Evolutionary conservation across 148 eudicot genomes (phyloP).

Genomic region (Amaranthus hypochondriacus): DNA sequence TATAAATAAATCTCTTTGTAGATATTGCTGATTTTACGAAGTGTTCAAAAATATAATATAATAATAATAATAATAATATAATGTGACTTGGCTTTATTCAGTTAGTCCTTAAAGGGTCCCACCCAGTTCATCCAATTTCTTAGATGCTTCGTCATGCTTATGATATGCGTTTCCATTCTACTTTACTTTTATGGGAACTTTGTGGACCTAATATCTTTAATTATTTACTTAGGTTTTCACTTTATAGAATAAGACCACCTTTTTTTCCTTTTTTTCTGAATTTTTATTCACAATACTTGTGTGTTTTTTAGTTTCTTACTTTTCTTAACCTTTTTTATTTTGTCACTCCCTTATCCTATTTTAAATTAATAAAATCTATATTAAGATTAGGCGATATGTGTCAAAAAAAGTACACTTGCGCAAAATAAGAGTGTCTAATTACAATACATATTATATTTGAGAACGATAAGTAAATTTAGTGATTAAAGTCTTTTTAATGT

Average conservation of each 20-base stretch:
- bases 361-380: too few relatives aligned
- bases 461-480: too few relatives aligned
- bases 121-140: conserved; percentile 7
- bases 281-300: conserved; percentile 1
- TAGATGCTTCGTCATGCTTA: conserved; percentile 16
- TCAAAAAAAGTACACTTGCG: too few relatives aligned
- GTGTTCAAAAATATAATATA: background rate
- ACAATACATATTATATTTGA: too few relatives aligned
- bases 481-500: too few relatives aligned
- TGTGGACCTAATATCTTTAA: background rate
- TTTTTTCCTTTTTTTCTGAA: background rate
- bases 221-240: background rate
- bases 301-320: background rate
- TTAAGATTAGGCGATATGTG: too few relatives aligned
- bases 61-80: background rate
- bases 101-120: background rate
- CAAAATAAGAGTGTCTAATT: too few relatives aligned
- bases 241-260: background rate
- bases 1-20: background rate
- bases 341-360: background rate
- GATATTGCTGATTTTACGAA: background rate
- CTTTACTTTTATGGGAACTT: background rate
- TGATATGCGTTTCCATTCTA: background rate
- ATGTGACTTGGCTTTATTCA: conserved; percentile 8
- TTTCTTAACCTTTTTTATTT: background rate